Evolutionary conservation across 192 early-diverging fungal species (phyloP), one percentile per base, ranked within the genome.

Genomic region (Cladochytrium replicatum): DNA sequence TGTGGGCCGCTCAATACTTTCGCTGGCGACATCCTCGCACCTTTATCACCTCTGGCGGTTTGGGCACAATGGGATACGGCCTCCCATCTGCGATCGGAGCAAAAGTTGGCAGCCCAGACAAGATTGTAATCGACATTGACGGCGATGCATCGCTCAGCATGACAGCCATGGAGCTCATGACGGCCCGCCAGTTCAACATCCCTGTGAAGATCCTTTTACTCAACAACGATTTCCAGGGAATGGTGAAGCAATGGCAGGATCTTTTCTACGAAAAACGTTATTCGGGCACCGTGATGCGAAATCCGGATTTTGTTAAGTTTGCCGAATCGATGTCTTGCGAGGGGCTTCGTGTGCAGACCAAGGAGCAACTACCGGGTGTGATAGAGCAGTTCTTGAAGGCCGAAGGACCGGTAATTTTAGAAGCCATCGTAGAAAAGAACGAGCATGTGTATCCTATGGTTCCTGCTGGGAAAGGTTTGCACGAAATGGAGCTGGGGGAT

Each of bases 141-240:
- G 95, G 95, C 32, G 95, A 99, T 71, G 93, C 91, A 32, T 91
- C 87, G 24, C 92, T 99, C 78, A 91, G 82, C 23, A 99, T 99
- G 95, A 95, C 95, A 0, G 93, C 82, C n/a, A 95, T 95, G 89
- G 95, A 99, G 63, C 65, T 99, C 65, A 89, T 88, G 60, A 99
- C 95, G 0, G 91, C 92, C 5, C 78, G 89, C n/a, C 90, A 96
- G 71, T 97, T 83, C 76, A 87, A 93, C 61, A 93, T 99, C 67
- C 86, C 82, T 32, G 91, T 93, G 63, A 99, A 99, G 78, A 87
- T 93, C 27, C 64, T 99, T 7, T 74, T 99, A 45, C 73, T 99
- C 23, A 97, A 99, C 78, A 99, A 99, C 65, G 88, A 91, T 53
- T 99, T 96, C 87, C 95, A 99, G 69, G 95, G 95, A 28, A 96